Evolutionary conservation across 2,329 filamentous ascomycete species (phyloP), one percentile per base, ranked within the genome.

Genomic region (Emmonsiellopsis sp.): DNA sequence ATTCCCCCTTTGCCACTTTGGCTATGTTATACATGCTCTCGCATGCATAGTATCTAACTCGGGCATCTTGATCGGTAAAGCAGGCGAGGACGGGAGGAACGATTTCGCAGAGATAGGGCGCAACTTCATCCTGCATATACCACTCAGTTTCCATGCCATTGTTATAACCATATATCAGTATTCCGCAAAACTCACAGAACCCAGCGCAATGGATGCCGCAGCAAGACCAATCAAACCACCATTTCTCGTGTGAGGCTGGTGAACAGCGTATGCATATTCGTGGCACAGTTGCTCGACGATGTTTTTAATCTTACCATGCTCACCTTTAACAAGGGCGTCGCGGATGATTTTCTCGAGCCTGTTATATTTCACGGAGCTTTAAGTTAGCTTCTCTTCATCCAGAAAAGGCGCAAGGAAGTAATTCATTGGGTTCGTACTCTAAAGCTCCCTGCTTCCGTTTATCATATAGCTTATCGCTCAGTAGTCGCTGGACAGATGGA

Each of bases 21-120:
- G 93, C 91, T 67, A 98, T 98, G 72, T 98, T 98, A 75, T 98
- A 98, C 93, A 98, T 98, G 70, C 91, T 94, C 76, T 98, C 93
- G 73, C 93, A 98, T 26, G 93, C 93, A 73, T 98, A 98, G 71
- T 98, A 98, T 59, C 93, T 83, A 34, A 97, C 93, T 55, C 93
- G 83, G 31, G 93, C 91, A 85, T 98, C 93, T 75, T 97, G 93
- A 63, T 98, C 94, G 54, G 88, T 89, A 72, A 98, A 98, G 76
- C 94, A 98, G 51, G 93, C 93, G 45, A 98, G 80, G 5, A 98
- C 93, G 2, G 94, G 94, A 45, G 92, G 92, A 0, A 98, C 92
- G 62, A 98, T 97, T 63, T 91, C 86, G 66, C 90, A 85, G 50
- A 98, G 80, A 68, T 97, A 96, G 57, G 85, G 85, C 34, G 93